Conservation (phyloP, 1,284 basidiomycete genomes). For the Heterobasidion occidentale region DNA sequence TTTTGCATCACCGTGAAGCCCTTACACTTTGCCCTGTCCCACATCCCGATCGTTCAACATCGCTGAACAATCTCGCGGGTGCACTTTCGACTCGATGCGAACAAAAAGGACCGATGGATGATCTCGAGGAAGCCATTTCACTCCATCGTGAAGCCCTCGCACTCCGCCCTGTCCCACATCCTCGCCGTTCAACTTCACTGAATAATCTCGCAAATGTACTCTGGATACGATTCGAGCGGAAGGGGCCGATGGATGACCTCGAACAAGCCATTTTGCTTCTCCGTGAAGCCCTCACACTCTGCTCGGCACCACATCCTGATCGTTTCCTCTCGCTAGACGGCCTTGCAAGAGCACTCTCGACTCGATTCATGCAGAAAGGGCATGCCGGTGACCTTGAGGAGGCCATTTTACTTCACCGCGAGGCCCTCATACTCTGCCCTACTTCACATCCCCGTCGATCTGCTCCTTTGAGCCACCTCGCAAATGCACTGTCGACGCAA, state of each 20-base stretch:
- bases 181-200: not conserved
- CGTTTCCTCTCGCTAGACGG: not conserved
- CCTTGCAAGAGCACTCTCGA: not conserved
- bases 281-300: not conserved
- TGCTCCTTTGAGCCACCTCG: no score
- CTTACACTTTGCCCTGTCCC: conserved; percentile 3
- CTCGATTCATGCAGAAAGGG: not conserved
- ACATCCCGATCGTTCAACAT: not conserved
- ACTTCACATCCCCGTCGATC: no score
- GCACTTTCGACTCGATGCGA: not conserved
- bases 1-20: conserved; percentile 18
- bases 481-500: no score
- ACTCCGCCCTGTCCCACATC: no score
- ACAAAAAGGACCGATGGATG: not conserved
- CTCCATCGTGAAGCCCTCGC: no score
- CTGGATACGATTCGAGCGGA: not conserved
- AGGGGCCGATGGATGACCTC: not conserved
- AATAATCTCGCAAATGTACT: not conserved
- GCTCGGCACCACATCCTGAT: not conserved
- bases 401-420: no score
- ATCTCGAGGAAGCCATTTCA: not conserved
- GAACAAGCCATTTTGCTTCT: not conserved
- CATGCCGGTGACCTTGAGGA: not conserved
- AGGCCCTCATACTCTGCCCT: no score
- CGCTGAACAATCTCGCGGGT: not conserved